These are phyloP conservation scores for Lepidopterella palustris DNA, from an alignment of 495 filamentous ascomycete genomes.

Conservation along the genomic window DNA sequence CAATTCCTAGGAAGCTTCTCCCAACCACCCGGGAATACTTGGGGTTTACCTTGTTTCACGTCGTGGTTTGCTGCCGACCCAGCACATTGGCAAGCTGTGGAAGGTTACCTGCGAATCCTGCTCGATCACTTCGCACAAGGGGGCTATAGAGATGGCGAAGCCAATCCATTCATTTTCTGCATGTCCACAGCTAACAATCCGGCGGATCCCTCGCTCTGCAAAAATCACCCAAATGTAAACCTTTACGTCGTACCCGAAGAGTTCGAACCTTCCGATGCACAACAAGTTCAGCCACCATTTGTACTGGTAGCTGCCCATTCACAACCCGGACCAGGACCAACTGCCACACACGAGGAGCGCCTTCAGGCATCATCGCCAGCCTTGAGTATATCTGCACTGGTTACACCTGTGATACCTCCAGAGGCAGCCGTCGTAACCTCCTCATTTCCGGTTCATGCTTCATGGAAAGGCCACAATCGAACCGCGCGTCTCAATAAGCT, in stretches of 20 bases:
- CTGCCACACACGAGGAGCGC: conserved; percentile 22
- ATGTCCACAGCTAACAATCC: conserved; percentile 3
- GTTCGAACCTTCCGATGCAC: conserved; percentile 8
- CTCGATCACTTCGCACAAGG: conserved; percentile 10
- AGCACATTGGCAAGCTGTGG: conserved; percentile 12
- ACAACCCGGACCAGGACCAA: conserved; percentile 20
- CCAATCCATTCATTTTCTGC: conserved; percentile 5
- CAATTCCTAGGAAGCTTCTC: conserved; percentile 15
- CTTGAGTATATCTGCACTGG: conserved; percentile 14
- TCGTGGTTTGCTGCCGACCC: conserved; percentile 10
- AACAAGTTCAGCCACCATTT: conserved; percentile 2
- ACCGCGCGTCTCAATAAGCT: conserved; percentile 9
- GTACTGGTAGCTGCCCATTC: conserved; percentile 21
- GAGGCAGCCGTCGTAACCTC: conserved; percentile 15
- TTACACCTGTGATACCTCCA: conserved; percentile 12
- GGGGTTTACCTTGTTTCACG: conserved; percentile 22
- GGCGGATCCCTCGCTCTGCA: conserved; percentile 12
- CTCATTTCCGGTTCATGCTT: conserved; percentile 16
- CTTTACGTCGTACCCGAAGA: conserved; percentile 11
- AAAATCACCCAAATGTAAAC: conserved; percentile 2
- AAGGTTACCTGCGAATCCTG: conserved; percentile 15
- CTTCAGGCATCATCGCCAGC: conserved; percentile 23
- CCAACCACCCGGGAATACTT: conserved; percentile 4
- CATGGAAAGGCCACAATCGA: conserved; percentile 22
- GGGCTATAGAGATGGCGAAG: conserved; percentile 1